These are phyloP conservation scores for Oidium heveae DNA, from an alignment of 2,329 filamentous ascomycete species.

Conservation along the genomic window DNA sequence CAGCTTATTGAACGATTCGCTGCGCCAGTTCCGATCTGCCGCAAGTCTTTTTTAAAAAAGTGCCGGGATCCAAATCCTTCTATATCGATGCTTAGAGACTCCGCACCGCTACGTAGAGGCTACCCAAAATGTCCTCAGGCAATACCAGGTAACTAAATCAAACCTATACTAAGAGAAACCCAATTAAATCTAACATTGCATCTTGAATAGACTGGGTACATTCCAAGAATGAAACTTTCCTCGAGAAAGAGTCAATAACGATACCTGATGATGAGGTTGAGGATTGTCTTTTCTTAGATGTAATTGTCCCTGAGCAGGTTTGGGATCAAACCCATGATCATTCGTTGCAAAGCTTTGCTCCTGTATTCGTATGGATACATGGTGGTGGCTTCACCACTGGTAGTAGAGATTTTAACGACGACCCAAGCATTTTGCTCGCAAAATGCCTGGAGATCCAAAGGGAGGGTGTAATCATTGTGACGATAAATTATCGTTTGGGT, in stretches of 20 bases:
- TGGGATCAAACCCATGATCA: constrained; percentile 5
- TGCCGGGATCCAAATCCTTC: background rate
- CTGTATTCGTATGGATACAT: background rate
- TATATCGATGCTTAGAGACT: background rate
- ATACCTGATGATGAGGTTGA: constrained; percentile 10
- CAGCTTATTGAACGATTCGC: background rate
- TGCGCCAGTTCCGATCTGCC: background rate
- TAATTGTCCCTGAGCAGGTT: constrained; percentile 18
- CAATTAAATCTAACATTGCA: background rate
- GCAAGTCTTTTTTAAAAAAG: background rate
- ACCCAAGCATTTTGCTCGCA: constrained; percentile 16
- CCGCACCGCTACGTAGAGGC: no score
- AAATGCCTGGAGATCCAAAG: constrained; percentile 10
- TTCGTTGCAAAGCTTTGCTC: background rate
- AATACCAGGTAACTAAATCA: background rate
- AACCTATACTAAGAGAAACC: background rate
- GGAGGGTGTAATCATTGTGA: constrained; percentile 14
- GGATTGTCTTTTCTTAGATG: constrained; percentile 24
- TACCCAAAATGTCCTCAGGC: background rate
- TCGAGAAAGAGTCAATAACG: background rate
- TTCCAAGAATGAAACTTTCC: background rate
- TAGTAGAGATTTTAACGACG: constrained; percentile 16
- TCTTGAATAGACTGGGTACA: background rate
- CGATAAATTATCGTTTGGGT: constrained; percentile 15
- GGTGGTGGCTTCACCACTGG: constrained; percentile 19